These are phyloP conservation scores for Lolium perenne DNA, from an alignment of 176 grass and related monocot genomes.

Conservation along the genomic window DNA sequence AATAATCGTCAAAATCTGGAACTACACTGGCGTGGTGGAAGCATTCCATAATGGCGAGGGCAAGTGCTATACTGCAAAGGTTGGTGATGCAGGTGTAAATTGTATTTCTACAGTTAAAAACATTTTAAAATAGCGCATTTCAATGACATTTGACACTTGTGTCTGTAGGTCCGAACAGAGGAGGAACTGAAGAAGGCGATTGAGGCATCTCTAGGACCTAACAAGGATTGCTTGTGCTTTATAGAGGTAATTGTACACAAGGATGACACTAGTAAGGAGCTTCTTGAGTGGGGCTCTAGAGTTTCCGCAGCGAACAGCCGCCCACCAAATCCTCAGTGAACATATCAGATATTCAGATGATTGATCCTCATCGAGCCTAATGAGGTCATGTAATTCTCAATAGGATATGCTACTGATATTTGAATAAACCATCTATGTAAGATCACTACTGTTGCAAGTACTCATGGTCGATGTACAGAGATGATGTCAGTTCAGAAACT, in stretches of 20 bases:
- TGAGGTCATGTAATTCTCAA: background rate
- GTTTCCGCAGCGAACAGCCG: conserved; percentile 56
- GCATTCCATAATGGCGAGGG: conserved; percentile 63
- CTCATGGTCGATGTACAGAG: conserved; percentile 7
- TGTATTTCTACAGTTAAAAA: background rate
- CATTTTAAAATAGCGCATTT: background rate
- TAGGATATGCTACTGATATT: conserved; percentile 6
- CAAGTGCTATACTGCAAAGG: conserved; percentile 58
- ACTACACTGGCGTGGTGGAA: conserved; percentile 58
- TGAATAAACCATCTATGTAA: conserved; percentile 36
- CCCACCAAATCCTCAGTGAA: conserved; percentile 58
- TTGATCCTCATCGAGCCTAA: background rate
- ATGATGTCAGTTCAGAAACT: conserved; percentile 21
- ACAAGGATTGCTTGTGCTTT: conserved; percentile 60
- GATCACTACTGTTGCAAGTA: conserved; percentile 12
- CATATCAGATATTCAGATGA: background rate
- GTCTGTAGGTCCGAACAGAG: conserved; percentile 45
- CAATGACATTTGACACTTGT: background rate
- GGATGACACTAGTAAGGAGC: conserved; percentile 67
- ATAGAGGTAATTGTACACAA: conserved; percentile 66
- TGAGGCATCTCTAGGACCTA: conserved; percentile 38
- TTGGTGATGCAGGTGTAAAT: background rate
- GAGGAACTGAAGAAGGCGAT: conserved; percentile 53
- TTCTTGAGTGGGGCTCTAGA: conserved; percentile 64
- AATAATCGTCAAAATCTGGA: conserved; percentile 68